Evolutionary conservation across 768 basidiomycete genomes (phyloP).

Genomic region (Cystobasidium onofrii): DNA sequence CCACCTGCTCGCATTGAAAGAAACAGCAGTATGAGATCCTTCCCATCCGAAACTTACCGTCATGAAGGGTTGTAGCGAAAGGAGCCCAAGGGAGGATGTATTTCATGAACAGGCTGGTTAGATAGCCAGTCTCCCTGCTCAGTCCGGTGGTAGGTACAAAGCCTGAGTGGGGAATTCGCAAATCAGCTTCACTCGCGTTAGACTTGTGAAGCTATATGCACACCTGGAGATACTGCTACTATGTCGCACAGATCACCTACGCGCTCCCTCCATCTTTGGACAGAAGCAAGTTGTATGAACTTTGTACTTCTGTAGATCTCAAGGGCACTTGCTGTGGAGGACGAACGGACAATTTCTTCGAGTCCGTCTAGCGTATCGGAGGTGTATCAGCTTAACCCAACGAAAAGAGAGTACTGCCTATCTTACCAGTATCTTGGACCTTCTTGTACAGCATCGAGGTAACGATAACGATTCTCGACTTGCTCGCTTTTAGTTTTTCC

Average conservation of each 20-base stretch:
- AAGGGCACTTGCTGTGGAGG: not conserved
- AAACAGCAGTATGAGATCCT: too few relatives aligned
- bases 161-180: constrained; percentile 20
- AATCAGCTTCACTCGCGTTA: not conserved
- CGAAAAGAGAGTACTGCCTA: not conserved
- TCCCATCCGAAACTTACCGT: constrained; percentile 31
- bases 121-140: constrained; percentile 25
- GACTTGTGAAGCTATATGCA: not conserved
- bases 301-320: constrained; percentile 13
- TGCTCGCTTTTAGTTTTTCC: not conserved
- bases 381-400: too few relatives aligned
- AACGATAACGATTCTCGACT: not conserved
- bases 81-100: constrained; percentile 32
- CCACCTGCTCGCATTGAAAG: too few relatives aligned
- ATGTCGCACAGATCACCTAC: not conserved
- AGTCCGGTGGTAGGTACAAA: constrained; percentile 37
- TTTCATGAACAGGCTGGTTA: constrained; percentile 2
- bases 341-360: not conserved
- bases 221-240: constrained; percentile 1
- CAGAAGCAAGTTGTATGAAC: not conserved
- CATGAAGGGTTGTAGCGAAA: constrained; percentile 32
- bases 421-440: not conserved
- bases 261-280: not conserved
- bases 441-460: constrained; percentile 20
- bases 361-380: not conserved